Evolutionary conservation across 345 rosid species (phyloP).

Genomic region (Arabidopsis suecica): DNA sequence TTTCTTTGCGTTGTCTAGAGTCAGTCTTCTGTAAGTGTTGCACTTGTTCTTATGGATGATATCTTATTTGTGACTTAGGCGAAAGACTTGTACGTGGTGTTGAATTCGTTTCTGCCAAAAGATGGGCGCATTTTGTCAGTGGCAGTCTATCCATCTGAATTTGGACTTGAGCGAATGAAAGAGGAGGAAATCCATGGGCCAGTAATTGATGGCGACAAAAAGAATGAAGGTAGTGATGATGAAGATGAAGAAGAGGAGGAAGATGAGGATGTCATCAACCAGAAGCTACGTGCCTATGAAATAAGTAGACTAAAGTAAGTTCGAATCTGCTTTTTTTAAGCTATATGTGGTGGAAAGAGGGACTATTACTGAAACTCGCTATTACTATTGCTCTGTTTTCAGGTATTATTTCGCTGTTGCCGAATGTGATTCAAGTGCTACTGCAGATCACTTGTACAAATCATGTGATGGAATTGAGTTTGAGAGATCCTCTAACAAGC

Average conservation of each 20-base stretch:
- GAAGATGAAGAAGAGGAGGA: conserved; percentile 53
- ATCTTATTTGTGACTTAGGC: conserved; percentile 56
- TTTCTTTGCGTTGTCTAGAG: neutral
- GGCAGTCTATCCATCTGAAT: conserved; percentile 86
- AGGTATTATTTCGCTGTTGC: conserved; percentile 90
- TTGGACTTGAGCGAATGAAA: conserved; percentile 87
- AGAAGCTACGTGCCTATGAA: conserved; percentile 79
- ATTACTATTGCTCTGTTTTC: conserved; percentile 6
- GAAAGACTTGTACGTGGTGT: conserved; percentile 75
- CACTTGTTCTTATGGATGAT: conserved; percentile 1
- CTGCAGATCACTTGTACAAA: conserved; percentile 83
- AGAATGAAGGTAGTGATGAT: conserved; percentile 45
- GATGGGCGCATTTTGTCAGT: conserved; percentile 77
- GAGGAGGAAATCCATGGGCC: conserved; percentile 97
- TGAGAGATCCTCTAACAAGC: conserved; percentile 90
- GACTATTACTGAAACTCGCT: neutral
- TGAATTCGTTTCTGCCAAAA: conserved; percentile 82
- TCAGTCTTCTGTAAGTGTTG: neutral
- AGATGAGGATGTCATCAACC: conserved; percentile 53
- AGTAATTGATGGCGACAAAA: conserved; percentile 60
- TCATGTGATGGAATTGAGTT: conserved; percentile 88
- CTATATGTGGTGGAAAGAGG: neutral
- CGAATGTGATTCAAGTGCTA: conserved; percentile 82
- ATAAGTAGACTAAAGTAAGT: conserved; percentile 78
- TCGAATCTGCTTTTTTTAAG: neutral